Evolutionary conservation across 192 early-diverging fungal genomes (phyloP), one percentile per base, ranked within the genome.

Genomic region (Phlyctochytrium planicorne): DNA sequence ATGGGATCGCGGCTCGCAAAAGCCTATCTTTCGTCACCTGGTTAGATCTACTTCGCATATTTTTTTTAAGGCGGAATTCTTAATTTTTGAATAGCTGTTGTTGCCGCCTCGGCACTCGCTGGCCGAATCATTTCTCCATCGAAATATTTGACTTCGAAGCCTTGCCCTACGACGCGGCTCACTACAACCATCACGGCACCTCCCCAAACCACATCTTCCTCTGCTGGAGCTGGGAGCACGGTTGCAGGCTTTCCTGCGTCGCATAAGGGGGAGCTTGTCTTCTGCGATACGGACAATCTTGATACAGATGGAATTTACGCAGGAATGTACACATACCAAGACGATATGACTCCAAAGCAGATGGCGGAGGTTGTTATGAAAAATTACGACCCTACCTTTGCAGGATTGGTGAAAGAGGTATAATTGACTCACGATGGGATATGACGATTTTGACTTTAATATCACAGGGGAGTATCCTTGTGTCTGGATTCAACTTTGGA

Each of bases 231-330:
- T 24, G 3, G 53, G n/a, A 3, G 4, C 47, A 60, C 68, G 1
- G 80, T 93, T 31, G 75, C 75, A 31, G 93, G 91, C 20, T 99
- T 99, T 75, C 88, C 90, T 1, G 66, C 81, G 2, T 73, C 75
- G 24, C 87, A 96, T 57, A 74, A 70, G 24, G 97, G 95, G 57
- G 92, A 95, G 64, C 71, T 99, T 6, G 36, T 99, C 25, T 97
- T 95, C 74, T 90, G 91, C 66, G 89, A 89, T 20, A 87, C 87
- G 3, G 95, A 99, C 82, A 99, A 99, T 76, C 83, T 99, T 61
- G 97, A 97, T 81, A 99, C 97, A 4, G 97, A 99, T 79, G 97
- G 93, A 34, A 97, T 97, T 62, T 99, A 99, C 70, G 93, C 97
- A 2, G 96, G 97, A 40, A 96, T 95, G 72, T 99, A 97, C 81